These are phyloP conservation scores for Meira nashicola DNA, from an alignment of 1,284 basidiomycete species.

Conservation along the genomic window DNA sequence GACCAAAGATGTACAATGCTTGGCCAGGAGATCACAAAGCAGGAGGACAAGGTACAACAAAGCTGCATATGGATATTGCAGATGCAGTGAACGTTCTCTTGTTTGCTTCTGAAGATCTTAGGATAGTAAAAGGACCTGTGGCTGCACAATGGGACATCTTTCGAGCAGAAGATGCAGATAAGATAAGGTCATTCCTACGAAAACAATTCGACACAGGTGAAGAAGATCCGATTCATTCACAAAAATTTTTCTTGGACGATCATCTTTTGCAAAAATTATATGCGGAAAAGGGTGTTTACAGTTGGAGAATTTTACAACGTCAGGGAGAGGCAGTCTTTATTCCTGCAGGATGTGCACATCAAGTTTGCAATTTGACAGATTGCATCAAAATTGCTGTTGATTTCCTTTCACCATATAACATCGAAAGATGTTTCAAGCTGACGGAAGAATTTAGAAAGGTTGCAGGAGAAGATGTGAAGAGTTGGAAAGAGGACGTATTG, in stretches of 20 bases:
- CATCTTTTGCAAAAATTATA: conserved; percentile 66
- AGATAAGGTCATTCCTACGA: conserved; percentile 67
- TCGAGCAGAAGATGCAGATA: conserved; percentile 73
- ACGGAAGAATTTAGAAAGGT: conserved; percentile 76
- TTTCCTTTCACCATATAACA: conserved; percentile 89
- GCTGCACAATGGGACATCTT: conserved; percentile 87
- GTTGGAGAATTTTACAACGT: conserved; percentile 78
- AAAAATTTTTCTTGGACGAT: conserved; percentile 77
- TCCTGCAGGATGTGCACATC: conserved; percentile 90
- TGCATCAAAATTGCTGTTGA: conserved; percentile 95
- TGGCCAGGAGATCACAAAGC: conserved; percentile 44
- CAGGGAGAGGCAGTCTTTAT: conserved; percentile 93
- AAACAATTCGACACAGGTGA: conserved; percentile 20
- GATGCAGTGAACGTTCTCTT: conserved; percentile 84
- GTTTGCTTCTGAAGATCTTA: conserved; percentile 55
- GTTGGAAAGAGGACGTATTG: conserved; percentile 90
- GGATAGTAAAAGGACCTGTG: conserved; percentile 42
- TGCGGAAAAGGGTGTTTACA: conserved; percentile 66
- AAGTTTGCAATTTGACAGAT: conserved; percentile 80
- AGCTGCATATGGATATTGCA: conserved; percentile 93
- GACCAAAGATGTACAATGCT: conserved; percentile 62
- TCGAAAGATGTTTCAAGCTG: conserved; percentile 73
- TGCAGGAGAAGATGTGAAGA: conserved; percentile 55
- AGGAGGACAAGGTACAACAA: conserved; percentile 74
- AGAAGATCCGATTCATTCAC: conserved; percentile 83